These are phyloP conservation scores for Suillus decipiens DNA, from an alignment of 768 basidiomycete species.

Conservation along the genomic window DNA sequence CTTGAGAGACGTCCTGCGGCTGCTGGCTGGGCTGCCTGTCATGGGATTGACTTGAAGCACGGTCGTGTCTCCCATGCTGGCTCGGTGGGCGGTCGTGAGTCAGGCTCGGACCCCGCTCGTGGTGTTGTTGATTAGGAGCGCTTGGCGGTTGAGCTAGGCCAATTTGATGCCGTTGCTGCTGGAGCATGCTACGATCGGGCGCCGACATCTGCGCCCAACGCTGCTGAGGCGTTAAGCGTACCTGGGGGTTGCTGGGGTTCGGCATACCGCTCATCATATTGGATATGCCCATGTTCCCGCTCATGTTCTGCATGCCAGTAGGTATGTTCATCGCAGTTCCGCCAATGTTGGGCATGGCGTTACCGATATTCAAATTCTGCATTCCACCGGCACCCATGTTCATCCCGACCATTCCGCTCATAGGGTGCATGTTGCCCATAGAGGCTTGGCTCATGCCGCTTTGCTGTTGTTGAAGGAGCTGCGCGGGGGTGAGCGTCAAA, in stretches of 20 bases:
- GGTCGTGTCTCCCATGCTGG: constrained; percentile 27
- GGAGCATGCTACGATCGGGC: constrained; percentile 30
- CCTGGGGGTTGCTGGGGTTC: constrained; percentile 9
- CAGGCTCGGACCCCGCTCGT: constrained; percentile 25
- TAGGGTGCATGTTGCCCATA: constrained; percentile 25
- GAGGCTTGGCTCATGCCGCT: constrained; percentile 15
- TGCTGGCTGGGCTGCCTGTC: constrained; percentile 19
- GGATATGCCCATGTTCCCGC: constrained; percentile 20
- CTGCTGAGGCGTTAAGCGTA: constrained; percentile 27
- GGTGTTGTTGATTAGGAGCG: constrained; percentile 19
- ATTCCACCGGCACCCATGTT: constrained; percentile 24
- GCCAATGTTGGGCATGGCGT: constrained; percentile 17
- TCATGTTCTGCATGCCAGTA: constrained; percentile 23
- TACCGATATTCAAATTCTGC: constrained; percentile 20
- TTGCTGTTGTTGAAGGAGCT: constrained; percentile 39
- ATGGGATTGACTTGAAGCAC: constrained; percentile 24
- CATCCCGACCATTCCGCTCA: constrained; percentile 24
- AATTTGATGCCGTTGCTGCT: constrained; percentile 30
- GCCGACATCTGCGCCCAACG: constrained; percentile 32
- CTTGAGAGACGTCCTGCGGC: constrained; percentile 1
- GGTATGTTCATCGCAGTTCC: constrained; percentile 26
- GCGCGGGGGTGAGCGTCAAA: constrained; percentile 38
- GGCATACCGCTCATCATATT: constrained; percentile 16
- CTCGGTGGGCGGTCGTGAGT: constrained; percentile 27
- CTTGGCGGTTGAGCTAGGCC: constrained; percentile 15